A percentile compares a stretch with the other conserved stretches of the same genome.
phyloP scores from a whole-genome alignment of 352 stramenopile genomes.

The Phytophthora macrochlamydospora region DNA sequence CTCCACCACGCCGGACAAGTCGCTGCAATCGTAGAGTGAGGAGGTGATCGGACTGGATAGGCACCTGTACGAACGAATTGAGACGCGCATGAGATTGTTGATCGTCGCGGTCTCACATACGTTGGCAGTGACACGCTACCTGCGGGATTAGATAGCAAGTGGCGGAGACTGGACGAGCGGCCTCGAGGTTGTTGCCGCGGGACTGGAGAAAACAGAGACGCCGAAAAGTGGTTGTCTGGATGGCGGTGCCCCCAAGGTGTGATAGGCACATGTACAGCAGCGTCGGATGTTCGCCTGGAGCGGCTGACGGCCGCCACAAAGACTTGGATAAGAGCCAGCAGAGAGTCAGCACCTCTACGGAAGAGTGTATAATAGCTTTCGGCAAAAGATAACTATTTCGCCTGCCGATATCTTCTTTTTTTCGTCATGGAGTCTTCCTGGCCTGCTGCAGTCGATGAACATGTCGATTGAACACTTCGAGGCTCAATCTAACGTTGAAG shows the following conservation, averaged over 20 bases:
- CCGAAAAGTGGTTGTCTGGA: too few species aligned
- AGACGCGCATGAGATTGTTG: neutral
- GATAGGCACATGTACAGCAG: neutral
- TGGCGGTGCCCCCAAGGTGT: neutral
- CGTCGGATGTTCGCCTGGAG: neutral
- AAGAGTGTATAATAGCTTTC: too few species aligned
- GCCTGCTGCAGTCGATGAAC: too few species aligned
- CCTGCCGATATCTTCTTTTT: too few species aligned
- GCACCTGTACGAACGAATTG: slow-evolving; percentile 1
- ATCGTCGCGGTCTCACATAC: neutral
- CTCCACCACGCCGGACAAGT: neutral
- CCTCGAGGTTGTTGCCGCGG: too few species aligned
- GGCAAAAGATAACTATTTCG: too few species aligned
- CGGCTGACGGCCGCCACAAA: neutral
- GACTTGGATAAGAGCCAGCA: slow-evolving; percentile 1
- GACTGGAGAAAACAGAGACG: neutral
- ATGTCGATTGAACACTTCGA: too few species aligned
- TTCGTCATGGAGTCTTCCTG: too few species aligned
- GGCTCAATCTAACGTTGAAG: neutral
- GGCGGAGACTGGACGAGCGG: neutral
- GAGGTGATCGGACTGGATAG: slow-evolving; percentile 7
- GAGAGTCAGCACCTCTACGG: slow-evolving; percentile 1
- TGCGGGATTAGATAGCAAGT: neutral
- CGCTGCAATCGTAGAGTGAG: slow-evolving; percentile 6
- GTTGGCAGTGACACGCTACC: neutral